Evolutionary conservation across 495 filamentous ascomycete genomes (phyloP), one percentile per base, ranked within the genome.

Genomic region (Penicillium cinerascens): DNA sequence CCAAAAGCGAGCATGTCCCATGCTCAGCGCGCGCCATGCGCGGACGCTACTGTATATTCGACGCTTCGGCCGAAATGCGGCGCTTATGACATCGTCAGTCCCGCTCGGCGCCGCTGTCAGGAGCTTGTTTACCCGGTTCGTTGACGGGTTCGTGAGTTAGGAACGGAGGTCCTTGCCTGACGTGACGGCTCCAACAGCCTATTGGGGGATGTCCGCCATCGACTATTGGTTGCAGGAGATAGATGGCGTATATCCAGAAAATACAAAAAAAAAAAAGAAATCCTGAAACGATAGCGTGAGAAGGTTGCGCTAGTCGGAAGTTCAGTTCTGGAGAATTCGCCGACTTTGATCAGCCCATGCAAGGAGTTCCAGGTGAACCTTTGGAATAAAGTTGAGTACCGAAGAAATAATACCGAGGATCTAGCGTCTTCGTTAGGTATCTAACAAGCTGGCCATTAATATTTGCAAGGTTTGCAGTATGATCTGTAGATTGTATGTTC

Each of bases 141-240:
- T 37, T 2, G 29, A n/a, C 8, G 42, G 25, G 7, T 26, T 38
- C 22, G 38, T 38, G 25, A 44, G 45, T 40, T 43, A 29, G 37
- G 29, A n/a, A n/a, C n/a, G n/a, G 44, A 47, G 44, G 27, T 35
- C 52, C 52, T 54, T 49, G 52, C 52, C 52, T 54, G 44, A 49
- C 42, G 29, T 37, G 39, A 44, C 47, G 2, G 38, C 44, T 43
- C 39, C 52, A 49, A 44, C 29, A 45, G 20, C 18, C 9, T 25
- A 38, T 43, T n/a, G n/a, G n/a, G n/a, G n/a, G n/a, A n/a, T n/a
- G n/a, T n/a, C n/a, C n/a, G n/a, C n/a, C 47, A 39, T 26, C 18
- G 52, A 16, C 9, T 36, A 29, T 44, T 41, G 41, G 29, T 13
- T 39, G 23, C 37, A 42, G 41, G 15, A 20, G 21, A 49, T 45